These are phyloP conservation scores for Paramecium primaurelia DNA, from an alignment of 73 alveolate genomes.

Conservation along the genomic window DNA sequence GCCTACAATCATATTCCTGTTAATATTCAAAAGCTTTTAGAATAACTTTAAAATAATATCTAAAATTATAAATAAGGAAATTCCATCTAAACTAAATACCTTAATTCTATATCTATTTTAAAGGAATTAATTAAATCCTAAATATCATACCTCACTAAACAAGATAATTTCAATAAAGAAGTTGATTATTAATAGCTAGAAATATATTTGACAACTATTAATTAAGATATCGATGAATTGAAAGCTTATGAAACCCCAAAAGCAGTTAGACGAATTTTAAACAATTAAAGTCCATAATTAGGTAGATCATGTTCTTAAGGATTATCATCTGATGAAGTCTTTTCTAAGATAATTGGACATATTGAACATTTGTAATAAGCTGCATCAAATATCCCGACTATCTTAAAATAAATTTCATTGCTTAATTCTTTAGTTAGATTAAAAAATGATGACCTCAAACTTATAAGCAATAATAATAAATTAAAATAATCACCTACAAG, in stretches of 20 bases:
- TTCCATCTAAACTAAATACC: neutral
- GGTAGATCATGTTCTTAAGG: neutral
- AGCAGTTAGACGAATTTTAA: slow-evolving; percentile 5
- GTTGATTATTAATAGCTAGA: neutral
- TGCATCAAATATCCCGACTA: neutral
- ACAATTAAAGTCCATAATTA: neutral
- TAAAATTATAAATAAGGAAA: neutral
- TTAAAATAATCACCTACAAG: neutral
- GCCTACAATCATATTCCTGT: neutral
- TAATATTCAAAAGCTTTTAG: neutral
- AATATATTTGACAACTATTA: neutral
- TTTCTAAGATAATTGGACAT: neutral
- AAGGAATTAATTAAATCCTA: neutral
- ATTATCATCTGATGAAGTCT: slow-evolving; percentile 15
- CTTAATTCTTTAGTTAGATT: slow-evolving; percentile 24
- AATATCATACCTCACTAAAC: neutral
- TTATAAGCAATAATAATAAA: neutral
- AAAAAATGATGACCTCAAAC: slow-evolving; percentile 39
- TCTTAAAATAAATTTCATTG: slow-evolving; percentile 9
- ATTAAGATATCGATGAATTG: neutral
- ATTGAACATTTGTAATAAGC: neutral
- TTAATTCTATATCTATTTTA: neutral
- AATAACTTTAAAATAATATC: neutral
- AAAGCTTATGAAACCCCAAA: slow-evolving; percentile 12
- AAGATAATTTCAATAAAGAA: neutral